These are phyloP conservation scores for Davidsoniella neocaledoniae DNA, from an alignment of 2,329 filamentous ascomycete species.

Conservation along the genomic window DNA sequence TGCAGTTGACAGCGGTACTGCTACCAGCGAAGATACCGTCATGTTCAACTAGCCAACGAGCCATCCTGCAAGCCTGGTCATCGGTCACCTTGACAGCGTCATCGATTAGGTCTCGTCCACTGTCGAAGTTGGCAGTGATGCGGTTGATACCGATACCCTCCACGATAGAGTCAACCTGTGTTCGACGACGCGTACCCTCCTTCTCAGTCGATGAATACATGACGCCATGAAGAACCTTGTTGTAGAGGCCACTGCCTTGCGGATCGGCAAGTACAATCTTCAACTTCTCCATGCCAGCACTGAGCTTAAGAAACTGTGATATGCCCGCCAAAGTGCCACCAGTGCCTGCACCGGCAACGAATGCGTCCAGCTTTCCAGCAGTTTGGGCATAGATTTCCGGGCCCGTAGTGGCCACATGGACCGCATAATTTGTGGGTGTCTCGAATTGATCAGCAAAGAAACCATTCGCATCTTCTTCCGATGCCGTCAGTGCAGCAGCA, in stretches of 20 bases:
- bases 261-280: constrained; percentile 79
- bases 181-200: constrained; percentile 75
- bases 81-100: constrained; percentile 83
- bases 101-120: constrained; percentile 69
- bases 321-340: constrained; percentile 87
- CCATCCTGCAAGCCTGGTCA: constrained; percentile 80
- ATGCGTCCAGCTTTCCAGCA: constrained; percentile 59
- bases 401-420: constrained; percentile 68
- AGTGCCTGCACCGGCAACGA: constrained; percentile 85
- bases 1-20: constrained; percentile 93
- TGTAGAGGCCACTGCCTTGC: constrained; percentile 83
- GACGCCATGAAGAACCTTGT: constrained; percentile 80
- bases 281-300: constrained; percentile 37
- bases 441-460: constrained; percentile 98
- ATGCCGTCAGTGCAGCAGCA: constrained; percentile 54
- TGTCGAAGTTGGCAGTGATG: constrained; percentile 84
- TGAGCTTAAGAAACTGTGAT: constrained; percentile 64
- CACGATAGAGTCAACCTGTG: constrained; percentile 89
- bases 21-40: constrained; percentile 92
- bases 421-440: constrained; percentile 70
- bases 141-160: constrained; percentile 94
- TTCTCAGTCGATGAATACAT: constrained; percentile 85
- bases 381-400: constrained; percentile 80
- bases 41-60: constrained; percentile 86
- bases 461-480: constrained; percentile 49